Base-by-base conservation (phyloP, 768 basidiomycete genomes). In the Steccherinum ochraceum region DNA sequence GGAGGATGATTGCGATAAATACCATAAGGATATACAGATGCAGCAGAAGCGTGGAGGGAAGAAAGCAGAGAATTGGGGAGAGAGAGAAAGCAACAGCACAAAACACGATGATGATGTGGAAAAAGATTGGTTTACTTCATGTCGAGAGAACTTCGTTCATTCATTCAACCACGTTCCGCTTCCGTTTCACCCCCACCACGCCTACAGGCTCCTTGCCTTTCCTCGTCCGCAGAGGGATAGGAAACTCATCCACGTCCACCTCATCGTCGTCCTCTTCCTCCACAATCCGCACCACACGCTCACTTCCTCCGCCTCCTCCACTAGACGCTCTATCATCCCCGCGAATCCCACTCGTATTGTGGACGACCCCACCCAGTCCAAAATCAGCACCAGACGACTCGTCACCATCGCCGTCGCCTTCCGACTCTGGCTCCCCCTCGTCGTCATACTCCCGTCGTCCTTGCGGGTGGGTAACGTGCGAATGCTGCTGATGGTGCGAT, bases 401-500 rank as follows among this genome's bases (percentile, higher is more conserved):
- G 1, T 74, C 74, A 21, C 58, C 65, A 4, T 73, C 69, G n/a
- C n/a, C n/a, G n/a, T n/a, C n/a, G n/a, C n/a, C n/a, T n/a, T n/a
- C n/a, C n/a, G n/a, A n/a, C n/a, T n/a, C n/a, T n/a, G n/a, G n/a
- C 20, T 67, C 82, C 16, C 83, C 79, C 19, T 78, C 78, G 3
- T 76, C 80, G 42, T 77, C 78, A 42, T 76, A 79, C n/a, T 77
- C 77, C 13, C 82, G 78, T 47, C 83, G 83, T 2, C 83, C 83
- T 57, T 88, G 82, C n/a, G n/a, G n/a, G n/a, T n/a, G n/a, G n/a
- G n/a, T n/a, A n/a, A n/a, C n/a, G n/a, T 3, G 84, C 88, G 55
- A 91, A 83, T 0, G 85, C 85, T 21, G 86, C 86, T 7, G 86
- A n/a, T n/a, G n/a, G n/a, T n/a, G n/a, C n/a, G n/a, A n/a, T 35